phyloP scores from a whole-genome alignment of 805 yeast genomes.

The Candida nanaspora region DNA sequence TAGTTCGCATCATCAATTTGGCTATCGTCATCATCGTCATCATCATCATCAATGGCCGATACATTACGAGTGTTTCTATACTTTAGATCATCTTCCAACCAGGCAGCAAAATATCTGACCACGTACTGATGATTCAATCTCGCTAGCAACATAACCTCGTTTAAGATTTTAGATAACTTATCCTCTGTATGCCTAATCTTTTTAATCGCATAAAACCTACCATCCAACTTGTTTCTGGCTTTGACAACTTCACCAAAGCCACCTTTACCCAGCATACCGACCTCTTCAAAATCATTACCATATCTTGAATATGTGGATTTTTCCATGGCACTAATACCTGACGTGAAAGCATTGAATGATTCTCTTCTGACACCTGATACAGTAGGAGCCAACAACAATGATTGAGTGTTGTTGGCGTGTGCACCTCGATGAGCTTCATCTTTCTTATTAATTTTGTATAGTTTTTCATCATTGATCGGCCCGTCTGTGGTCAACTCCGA shows the following conservation, averaged over 20 bases:
- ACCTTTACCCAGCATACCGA: slow-evolving; percentile 85
- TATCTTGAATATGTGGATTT: slow-evolving; percentile 53
- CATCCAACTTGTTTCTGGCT: slow-evolving; percentile 88
- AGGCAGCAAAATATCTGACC: slow-evolving; percentile 93
- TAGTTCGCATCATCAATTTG: slow-evolving; percentile 27
- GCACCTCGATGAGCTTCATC: slow-evolving; percentile 15
- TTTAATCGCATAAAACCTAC: slow-evolving; percentile 90
- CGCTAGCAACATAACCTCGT: slow-evolving; percentile 88
- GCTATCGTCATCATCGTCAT: slow-evolving; percentile 15
- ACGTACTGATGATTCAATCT: slow-evolving; percentile 92
- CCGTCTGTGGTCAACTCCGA: slow-evolving; percentile 29
- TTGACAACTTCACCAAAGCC: slow-evolving; percentile 98
- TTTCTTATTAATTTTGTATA: too few species aligned
- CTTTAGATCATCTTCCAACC: slow-evolving; percentile 74
- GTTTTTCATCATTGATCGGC: not conserved
- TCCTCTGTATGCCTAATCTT: slow-evolving; percentile 80
- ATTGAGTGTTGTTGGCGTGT: not conserved
- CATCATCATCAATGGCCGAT: slow-evolving; percentile 19
- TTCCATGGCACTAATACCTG: not conserved
- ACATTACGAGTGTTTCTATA: slow-evolving; percentile 2
- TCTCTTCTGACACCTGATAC: slow-evolving; percentile 15
- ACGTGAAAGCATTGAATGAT: slow-evolving; percentile 7
- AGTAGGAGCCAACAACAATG: not conserved
- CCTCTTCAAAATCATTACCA: slow-evolving; percentile 90
- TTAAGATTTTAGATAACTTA: slow-evolving; percentile 71